Evolutionary conservation across 768 basidiomycete species (phyloP), one percentile per base, ranked within the genome.

Genomic region (Pulveroboletus sp.): DNA sequence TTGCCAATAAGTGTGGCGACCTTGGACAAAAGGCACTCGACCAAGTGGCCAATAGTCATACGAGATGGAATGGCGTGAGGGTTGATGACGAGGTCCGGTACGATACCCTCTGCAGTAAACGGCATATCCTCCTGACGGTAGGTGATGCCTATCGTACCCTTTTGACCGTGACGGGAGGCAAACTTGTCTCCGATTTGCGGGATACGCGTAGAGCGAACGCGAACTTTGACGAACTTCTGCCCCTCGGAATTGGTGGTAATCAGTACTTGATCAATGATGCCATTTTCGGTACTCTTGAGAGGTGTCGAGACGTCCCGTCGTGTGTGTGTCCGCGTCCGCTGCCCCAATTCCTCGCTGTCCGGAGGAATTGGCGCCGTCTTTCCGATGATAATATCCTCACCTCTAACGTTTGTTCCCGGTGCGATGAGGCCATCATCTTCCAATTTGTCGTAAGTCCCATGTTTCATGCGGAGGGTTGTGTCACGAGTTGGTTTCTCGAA

Each of bases 41-140:
- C 94, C 77, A 99, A 83, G 71, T 99, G 96, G 24, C 96, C 96
- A 59, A 99, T 99, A 21, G 96, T 99, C 96, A 99, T 99, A 73
- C 96, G 95, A 46, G 96, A 98, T 5, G 96, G 96, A 69, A 99
- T 99, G 63, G 96, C 96, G 69, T 99, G 96, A 35, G 96, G 96
- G 64, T 99, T 99, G 71, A 99, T 99, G 73, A 99, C 81, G 61
- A 99, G 79, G 68, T 99, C 96, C 9, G 96, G 96, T 1, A 90
- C 90, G 60, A 97, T 92, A 51, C 96, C 96, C 65, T 98, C 93
- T 2, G 86, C 84, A 3, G 93, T 95, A 75, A 98, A 99, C 28
- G 96, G 96, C 96, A 99, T 98, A 66, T 99, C 96, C 69, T 99
- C 96, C 69, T 98, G 96, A 45, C 96, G 91, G 66, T 99, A 99